A percentile compares a stretch with the other conserved stretches of the same genome.
These are phyloP conservation scores for Colletotrichum limetticola DNA, from an alignment of 2,329 filamentous ascomycete species.

Conservation along the genomic window DNA sequence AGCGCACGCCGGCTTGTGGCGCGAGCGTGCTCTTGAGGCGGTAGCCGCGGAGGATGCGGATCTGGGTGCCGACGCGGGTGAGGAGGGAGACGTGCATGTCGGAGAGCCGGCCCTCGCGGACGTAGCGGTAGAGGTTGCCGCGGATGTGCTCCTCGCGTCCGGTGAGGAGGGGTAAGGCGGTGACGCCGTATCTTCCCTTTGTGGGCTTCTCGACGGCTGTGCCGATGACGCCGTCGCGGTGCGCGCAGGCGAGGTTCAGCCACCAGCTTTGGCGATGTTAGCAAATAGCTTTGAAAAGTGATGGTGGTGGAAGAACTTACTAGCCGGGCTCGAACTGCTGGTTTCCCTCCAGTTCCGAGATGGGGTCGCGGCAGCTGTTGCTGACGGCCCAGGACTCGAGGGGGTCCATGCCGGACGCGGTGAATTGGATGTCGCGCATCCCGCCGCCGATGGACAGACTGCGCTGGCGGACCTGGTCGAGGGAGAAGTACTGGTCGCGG, in stretches of 20 bases:
- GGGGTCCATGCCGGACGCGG: conserved; percentile 42
- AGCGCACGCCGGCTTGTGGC: conserved; percentile 63
- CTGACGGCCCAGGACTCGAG: conserved; percentile 51
- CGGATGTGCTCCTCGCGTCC: conserved; percentile 59
- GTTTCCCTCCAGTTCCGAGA: conserved; percentile 54
- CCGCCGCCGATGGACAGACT: conserved; percentile 49
- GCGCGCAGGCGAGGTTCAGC: conserved; percentile 65
- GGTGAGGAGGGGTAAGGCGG: conserved; percentile 61
- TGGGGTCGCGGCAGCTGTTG: conserved; percentile 39
- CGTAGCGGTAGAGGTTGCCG: conserved; percentile 52
- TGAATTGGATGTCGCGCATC: conserved; percentile 54
- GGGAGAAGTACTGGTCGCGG: conserved; percentile 54
- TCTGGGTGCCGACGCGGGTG: conserved; percentile 57
- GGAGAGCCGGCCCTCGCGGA: conserved; percentile 52
- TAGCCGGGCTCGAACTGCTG: conserved; percentile 58
- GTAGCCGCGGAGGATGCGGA: conserved; percentile 64
- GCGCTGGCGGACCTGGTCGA: conserved; percentile 55
- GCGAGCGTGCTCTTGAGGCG: conserved; percentile 61
- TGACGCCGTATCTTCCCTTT: conserved; percentile 56
- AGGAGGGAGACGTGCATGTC: conserved; percentile 63
- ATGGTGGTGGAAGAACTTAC: conserved; percentile 48
- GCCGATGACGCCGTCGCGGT: conserved; percentile 64
- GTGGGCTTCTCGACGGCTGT: conserved; percentile 56
- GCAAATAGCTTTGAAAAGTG: too few relatives aligned
- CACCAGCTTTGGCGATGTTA: conserved; percentile 56